These are phyloP conservation scores for Gracilariopsis chorda DNA, from an alignment of 23 red algal species.

Conservation along the genomic window DNA sequence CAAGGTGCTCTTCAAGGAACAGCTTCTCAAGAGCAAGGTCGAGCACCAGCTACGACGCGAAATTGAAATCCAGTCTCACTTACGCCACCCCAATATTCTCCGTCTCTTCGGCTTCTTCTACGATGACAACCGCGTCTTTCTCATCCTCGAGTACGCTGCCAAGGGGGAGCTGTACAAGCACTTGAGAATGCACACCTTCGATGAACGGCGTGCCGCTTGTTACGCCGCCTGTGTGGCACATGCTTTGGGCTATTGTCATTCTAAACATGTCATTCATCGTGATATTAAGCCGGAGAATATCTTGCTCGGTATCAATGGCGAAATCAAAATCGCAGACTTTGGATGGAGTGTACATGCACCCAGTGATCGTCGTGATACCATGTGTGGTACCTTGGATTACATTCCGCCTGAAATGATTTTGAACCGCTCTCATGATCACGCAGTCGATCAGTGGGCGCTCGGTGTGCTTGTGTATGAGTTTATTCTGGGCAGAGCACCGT, in stretches of 20 bases:
- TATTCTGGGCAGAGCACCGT: slow-evolving; percentile 87
- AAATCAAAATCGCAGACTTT: slow-evolving; percentile 99
- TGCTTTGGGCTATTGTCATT: slow-evolving; percentile 83
- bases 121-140: slow-evolving; percentile 89
- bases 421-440: slow-evolving; percentile 81
- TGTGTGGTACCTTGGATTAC: slow-evolving; percentile 98
- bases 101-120: slow-evolving; percentile 96
- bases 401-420: slow-evolving; percentile 98
- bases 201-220: slow-evolving; percentile 76
- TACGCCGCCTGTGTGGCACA: slow-evolving; percentile 90
- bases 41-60: slow-evolving; percentile 99
- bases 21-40: slow-evolving; percentile 81
- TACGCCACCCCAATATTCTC: slow-evolving; percentile 97
- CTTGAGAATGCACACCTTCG: slow-evolving; percentile 64
- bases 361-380: slow-evolving; percentile 69
- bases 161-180: slow-evolving; percentile 98
- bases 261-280: slow-evolving; percentile 95
- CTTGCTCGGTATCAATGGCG: slow-evolving; percentile 81
- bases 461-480: slow-evolving; percentile 98
- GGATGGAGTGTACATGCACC: slow-evolving; percentile 99
- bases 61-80: slow-evolving; percentile 97
- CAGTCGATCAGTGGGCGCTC: slow-evolving; percentile 90
- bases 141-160: slow-evolving; percentile 99
- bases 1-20: slow-evolving; percentile 94
- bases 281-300: slow-evolving; percentile 99